Evolutionary conservation across 2,329 filamentous ascomycete species (phyloP).

Genomic region (Emergomyces orientalis): DNA sequence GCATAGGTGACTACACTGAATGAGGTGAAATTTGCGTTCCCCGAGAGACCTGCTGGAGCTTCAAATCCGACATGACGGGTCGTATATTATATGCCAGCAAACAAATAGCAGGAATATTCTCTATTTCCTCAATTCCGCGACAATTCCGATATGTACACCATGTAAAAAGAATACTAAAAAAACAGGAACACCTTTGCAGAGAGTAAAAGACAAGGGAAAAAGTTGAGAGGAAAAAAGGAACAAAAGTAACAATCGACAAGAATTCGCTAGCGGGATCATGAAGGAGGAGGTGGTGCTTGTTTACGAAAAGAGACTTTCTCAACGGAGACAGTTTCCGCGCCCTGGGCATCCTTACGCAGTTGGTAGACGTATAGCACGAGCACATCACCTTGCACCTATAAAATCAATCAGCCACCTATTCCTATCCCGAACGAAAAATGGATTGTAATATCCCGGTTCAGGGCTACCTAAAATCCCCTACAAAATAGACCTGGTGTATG

Average conservation of each 20-base stretch:
- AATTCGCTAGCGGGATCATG: conserved; percentile 30
- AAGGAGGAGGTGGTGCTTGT: conserved; percentile 50
- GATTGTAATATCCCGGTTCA: background rate
- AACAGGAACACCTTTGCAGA: background rate
- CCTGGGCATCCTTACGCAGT: conserved; percentile 65
- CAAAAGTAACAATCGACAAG: background rate
- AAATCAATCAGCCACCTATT: conserved; percentile 14
- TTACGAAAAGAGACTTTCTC: conserved; percentile 83
- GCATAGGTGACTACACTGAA: background rate
- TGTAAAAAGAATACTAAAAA: background rate
- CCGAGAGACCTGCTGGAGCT: background rate
- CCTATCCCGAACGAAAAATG: background rate
- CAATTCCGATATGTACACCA: background rate
- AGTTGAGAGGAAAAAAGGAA: background rate
- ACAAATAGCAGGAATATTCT: background rate
- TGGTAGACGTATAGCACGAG: conserved; percentile 93
- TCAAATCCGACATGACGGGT: too few relatives aligned
- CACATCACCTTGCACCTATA: conserved; percentile 86
- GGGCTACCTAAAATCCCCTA: too few relatives aligned
- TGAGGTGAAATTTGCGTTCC: background rate
- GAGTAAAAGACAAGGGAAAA: background rate
- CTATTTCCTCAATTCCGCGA: background rate
- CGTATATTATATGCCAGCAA: background rate
- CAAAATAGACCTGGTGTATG: background rate
- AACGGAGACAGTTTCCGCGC: conserved; percentile 68